Base-by-base conservation (phyloP, 305 asterid genomes). In the Fraxinus albicans region DNA sequence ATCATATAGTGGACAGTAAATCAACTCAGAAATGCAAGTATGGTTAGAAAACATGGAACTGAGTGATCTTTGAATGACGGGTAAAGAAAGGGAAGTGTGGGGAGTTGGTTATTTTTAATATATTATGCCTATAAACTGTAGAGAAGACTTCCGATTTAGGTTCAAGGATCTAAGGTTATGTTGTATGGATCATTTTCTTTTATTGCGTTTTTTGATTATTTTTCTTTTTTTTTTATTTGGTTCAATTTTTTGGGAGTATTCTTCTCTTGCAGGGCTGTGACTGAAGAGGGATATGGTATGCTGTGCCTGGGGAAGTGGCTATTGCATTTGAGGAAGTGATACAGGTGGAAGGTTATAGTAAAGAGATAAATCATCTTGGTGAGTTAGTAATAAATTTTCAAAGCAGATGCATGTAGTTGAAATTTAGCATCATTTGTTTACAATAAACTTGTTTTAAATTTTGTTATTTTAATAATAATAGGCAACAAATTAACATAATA, bases 361-460 rank as follows among this genome's bases (percentile, higher is more conserved):
- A 97, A 84, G 99, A 93, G 92, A 89, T 91, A 77, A 96, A 95
- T 86, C 97, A 98, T 81, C 93, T 96, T 38, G 97, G 98, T 96
- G 84, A 87, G 92, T 84, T 78, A 25, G 44, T 58, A 25, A 31
- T 82, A 29, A 15, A 72, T 40, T 72, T 19, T 55, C 21, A 65
- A 77, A 23, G 23, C 42, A 76, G 73, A 75, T 73, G 23, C 60
- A 69, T 60, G 77, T 50, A 3, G 69, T 34, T 38, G 27, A 35
- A 58, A 19, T 19, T 7, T 47, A 36, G 74, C 81, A n/a, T 81
- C 73, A 58, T 8, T 84, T 34, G 42, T 53, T 23, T 81, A 27
- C 40, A 47, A 1, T n/a, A n/a, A n/a, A n/a, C n/a, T n/a, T n/a
- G n/a, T n/a, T n/a, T n/a, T n/a, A n/a, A n/a, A n/a, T n/a, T n/a